Percentiles rank a stretch among this genome's conserved stretches.
Evolutionary conservation across 768 basidiomycete genomes (phyloP).

Genomic region (Rhizopogon roseolus): DNA sequence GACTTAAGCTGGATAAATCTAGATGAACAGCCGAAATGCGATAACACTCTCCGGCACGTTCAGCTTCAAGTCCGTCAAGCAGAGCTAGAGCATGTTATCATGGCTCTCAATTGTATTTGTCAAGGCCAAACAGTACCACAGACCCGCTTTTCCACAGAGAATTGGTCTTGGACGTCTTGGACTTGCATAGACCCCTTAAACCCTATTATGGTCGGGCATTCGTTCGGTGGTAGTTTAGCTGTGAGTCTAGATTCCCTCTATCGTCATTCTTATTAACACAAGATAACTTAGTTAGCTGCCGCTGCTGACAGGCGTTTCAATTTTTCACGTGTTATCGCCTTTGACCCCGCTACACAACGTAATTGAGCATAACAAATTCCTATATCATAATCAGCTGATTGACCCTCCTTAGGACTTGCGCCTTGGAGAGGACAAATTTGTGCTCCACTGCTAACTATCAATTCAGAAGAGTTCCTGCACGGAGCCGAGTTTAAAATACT

Average conservation of each 20-base stretch:
- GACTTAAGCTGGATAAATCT: slow-evolving; percentile 20
- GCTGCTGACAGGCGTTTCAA: slow-evolving; percentile 14
- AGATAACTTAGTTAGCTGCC: slow-evolving; percentile 17
- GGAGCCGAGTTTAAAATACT: slow-evolving; percentile 31
- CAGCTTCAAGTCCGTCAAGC: slow-evolving; percentile 32
- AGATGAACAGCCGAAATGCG: slow-evolving; percentile 28
- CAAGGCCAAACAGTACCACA: background rate
- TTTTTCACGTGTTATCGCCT: slow-evolving; percentile 21
- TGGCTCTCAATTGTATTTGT: slow-evolving; percentile 16
- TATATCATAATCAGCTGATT: slow-evolving; percentile 16
- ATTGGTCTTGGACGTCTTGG: slow-evolving; percentile 13
- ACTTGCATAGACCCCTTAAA: slow-evolving; percentile 11
- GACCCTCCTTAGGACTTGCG: slow-evolving; percentile 16
- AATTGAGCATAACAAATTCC: slow-evolving; percentile 22
- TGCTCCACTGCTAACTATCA: slow-evolving; percentile 34
- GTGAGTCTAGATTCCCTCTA: slow-evolving; percentile 10
- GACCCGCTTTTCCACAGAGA: background rate
- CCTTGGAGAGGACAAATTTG: slow-evolving; percentile 21
- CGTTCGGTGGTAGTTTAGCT: slow-evolving; percentile 26
- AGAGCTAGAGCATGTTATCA: slow-evolving; percentile 30
- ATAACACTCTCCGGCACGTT: slow-evolving; percentile 23
- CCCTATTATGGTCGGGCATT: slow-evolving; percentile 28
- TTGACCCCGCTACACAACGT: slow-evolving; percentile 24
- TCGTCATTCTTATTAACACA: background rate
- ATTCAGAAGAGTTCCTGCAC: slow-evolving; percentile 35